phyloP scores from a whole-genome alignment of 352 stramenopile species.

The Phytophthora cactorum region DNA sequence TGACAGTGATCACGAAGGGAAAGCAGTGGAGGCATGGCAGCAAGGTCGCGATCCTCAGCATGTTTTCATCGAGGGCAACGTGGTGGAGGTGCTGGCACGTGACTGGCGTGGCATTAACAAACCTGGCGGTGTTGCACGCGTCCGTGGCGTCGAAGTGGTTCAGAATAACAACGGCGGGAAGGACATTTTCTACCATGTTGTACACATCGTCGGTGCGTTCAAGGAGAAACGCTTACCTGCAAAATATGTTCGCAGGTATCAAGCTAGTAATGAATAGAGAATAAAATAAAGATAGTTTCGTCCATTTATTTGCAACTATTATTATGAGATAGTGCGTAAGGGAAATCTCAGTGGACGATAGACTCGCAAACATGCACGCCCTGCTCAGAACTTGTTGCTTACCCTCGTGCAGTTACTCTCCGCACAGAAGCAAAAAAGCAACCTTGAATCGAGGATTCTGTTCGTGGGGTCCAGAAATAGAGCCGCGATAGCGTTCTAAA shows the following conservation, averaged over 20 bases:
- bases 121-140: slow-evolving; percentile 64
- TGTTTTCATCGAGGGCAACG: slow-evolving; percentile 60
- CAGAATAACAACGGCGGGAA: slow-evolving; percentile 15
- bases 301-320: no score
- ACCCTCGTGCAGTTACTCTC: no score
- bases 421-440: no score
- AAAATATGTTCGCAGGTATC: slow-evolving; percentile 56
- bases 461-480: no score
- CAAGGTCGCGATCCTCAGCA: slow-evolving; percentile 21
- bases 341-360: no score
- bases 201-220: slow-evolving; percentile 58
- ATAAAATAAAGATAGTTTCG: background rate
- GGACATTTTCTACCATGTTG: slow-evolving; percentile 65
- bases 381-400: no score
- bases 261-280: slow-evolving; percentile 26
- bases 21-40: slow-evolving; percentile 23
- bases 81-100: slow-evolving; percentile 59
- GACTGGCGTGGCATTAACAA: slow-evolving; percentile 75
- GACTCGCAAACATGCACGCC: no score
- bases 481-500: no score
- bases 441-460: no score
- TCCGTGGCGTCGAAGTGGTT: slow-evolving; percentile 53
- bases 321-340: no score
- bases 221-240: slow-evolving; percentile 71
- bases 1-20: slow-evolving; percentile 28